Base-by-base conservation (phyloP, 495 filamentous ascomycete species). In the Aspergillus heteromorphus region DNA sequence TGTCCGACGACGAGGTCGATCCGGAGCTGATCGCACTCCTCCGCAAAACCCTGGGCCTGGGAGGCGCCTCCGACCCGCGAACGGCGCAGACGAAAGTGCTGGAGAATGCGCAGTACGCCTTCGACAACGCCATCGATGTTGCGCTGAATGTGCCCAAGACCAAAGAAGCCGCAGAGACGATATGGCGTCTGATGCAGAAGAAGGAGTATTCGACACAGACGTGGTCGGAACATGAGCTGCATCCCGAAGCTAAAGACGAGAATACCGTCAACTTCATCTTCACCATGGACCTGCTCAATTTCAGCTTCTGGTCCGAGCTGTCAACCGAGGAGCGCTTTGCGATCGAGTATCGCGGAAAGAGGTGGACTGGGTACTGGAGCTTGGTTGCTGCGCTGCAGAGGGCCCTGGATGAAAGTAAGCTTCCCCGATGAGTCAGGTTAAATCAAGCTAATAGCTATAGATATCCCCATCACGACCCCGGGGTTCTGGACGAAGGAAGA, bases 311-410 rank as follows among this genome's bases (percentile, higher is more conserved):
- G 92, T 92, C 88, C 20, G 85, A 86, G 29, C 73, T 74, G 48
- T 56, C 69, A 5, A 73, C 79, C 29, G 75, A 81, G 10, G 77
- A 87, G 57, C 74, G 88, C 27, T 97, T 95, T 69, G 76, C 85
- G 8, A 76, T 97, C 6, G 83, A 86, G 40, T 97, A 96, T 66
- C 79, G 78, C 18, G 91, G 84, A 23, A 85, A 83, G 70, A 81
- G 69, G 50, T 96, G 89, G 87, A 96, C 91, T 2, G 93, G 93
- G 23, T 98, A 98, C 63, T 96, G 89, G 87, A 96, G 91, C 65
- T 72, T 98, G 51, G 88, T 97, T 23, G 93, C 95, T 40, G 81
- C 84, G 17, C 66, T 99, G 63, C 87, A 88, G 66, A 78, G 95
- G 62, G 93, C 91, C 9, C 70, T 97, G 40, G 93, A 97, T 54